Evolutionary conservation across 2,329 filamentous ascomycete species (phyloP).

Genomic region (Colletotrichum paranaense): DNA sequence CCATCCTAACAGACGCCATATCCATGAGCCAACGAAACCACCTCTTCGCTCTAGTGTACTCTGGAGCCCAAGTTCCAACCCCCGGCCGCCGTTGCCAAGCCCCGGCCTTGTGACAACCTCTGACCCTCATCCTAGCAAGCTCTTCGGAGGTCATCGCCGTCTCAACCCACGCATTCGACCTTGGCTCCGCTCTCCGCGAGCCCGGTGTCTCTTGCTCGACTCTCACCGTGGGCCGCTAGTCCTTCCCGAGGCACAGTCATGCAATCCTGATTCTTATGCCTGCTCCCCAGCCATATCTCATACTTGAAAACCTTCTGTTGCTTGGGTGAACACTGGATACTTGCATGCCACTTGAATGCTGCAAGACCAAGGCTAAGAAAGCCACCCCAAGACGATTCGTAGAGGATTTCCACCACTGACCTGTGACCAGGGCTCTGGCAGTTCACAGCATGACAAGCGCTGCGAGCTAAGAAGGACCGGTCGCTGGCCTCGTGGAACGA

Average conservation of each 20-base stretch:
- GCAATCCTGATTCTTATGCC: constrained; percentile 2
- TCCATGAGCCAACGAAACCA: background rate
- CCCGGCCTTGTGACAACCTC: constrained; percentile 17
- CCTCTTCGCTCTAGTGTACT: constrained; percentile 1
- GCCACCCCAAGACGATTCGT: background rate
- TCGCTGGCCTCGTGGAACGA: constrained; percentile 24
- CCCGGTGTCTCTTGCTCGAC: constrained; percentile 4
- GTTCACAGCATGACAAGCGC: constrained; percentile 29
- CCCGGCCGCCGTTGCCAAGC: constrained; percentile 25
- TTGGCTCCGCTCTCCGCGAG: constrained; percentile 6
- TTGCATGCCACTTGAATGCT: constrained; percentile 13
- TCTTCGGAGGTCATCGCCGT: constrained; percentile 17
- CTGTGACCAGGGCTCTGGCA: constrained; percentile 20
- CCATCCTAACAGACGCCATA: background rate
- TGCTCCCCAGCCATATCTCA: background rate
- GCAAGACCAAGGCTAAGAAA: constrained; percentile 8
- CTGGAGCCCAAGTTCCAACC: constrained; percentile 3
- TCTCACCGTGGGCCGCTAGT: constrained; percentile 18
- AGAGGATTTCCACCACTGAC: constrained; percentile 6
- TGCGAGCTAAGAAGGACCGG: constrained; percentile 22
- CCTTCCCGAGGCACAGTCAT: background rate
- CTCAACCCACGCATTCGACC: background rate
- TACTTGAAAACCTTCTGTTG: background rate
- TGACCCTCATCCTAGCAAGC: background rate
- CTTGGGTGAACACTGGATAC: constrained; percentile 12